Conservation (phyloP, 2,329 filamentous ascomycete genomes). For the Diaporthe ilicicola region DNA sequence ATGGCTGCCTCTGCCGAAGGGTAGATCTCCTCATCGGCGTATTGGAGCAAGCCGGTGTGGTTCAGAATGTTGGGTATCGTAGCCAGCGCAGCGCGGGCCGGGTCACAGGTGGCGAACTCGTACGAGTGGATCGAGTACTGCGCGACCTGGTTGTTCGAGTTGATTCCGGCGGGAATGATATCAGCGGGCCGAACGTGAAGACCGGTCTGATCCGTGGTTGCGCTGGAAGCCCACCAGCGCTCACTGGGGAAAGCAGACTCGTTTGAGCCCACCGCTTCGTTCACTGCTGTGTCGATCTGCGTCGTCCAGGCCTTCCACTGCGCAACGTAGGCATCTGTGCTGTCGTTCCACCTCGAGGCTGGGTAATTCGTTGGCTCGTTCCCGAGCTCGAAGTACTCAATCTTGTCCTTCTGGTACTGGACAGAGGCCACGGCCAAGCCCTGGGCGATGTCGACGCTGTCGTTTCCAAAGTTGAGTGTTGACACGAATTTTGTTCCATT, state of each 20-base stretch:
- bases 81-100: neutral
- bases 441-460: conserved; percentile 6
- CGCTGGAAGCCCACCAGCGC: neutral
- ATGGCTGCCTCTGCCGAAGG: neutral
- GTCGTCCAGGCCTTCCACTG: conserved; percentile 13
- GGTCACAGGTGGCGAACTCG: neutral
- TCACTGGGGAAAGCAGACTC: conserved; percentile 4
- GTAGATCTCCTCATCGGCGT: conserved; percentile 21
- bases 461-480: conserved; percentile 5
- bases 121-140: conserved; percentile 11
- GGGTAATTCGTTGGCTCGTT: conserved; percentile 21
- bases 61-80: conserved; percentile 15
- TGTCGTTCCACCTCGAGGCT: neutral
- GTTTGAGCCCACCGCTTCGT: neutral
- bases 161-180: conserved; percentile 13
- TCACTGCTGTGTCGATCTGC: conserved; percentile 5
- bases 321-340: conserved; percentile 9
- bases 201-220: neutral
- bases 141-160: conserved; percentile 7
- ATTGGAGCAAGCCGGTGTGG: neutral
- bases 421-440: conserved; percentile 1
- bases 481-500: conserved; percentile 7
- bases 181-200: conserved; percentile 9
- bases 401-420: conserved; percentile 17
- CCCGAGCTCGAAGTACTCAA: conserved; percentile 19